phyloP scores from a whole-genome alignment of 2,329 filamentous ascomycete genomes.

The Alternaria arborescens region DNA sequence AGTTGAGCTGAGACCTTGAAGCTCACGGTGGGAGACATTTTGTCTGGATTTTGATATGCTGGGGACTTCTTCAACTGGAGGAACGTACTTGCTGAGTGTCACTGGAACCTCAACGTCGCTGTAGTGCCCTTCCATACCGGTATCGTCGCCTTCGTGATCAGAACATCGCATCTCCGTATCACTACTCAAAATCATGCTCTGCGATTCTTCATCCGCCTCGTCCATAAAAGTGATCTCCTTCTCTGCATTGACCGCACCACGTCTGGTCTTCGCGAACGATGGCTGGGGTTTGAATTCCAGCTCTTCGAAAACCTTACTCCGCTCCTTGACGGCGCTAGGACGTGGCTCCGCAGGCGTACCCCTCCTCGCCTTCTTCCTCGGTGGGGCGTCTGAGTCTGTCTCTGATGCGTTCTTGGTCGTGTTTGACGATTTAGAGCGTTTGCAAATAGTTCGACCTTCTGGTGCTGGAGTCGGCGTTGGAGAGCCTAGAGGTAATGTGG shows the following conservation, averaged over 20 bases:
- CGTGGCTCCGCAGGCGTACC: neutral
- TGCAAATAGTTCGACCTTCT: neutral
- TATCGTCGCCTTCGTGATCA: neutral
- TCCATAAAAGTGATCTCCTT: neutral
- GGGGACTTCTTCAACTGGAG: neutral
- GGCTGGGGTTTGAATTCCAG: too few species aligned
- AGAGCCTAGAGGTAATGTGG: neutral
- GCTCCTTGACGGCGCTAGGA: neutral
- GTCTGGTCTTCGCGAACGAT: neutral
- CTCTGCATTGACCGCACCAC: neutral
- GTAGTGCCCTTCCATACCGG: neutral
- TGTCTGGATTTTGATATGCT: neutral
- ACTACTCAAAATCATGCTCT: neutral
- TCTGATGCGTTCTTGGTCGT: conserved; percentile 7
- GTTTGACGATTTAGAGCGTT: neutral
- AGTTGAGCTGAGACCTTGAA: neutral
- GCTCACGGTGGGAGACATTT: neutral
- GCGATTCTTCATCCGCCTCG: too few species aligned
- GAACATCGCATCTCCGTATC: neutral
- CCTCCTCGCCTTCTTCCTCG: conserved; percentile 17
- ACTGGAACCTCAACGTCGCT: neutral
- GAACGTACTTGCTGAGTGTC: neutral
- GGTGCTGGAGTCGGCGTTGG: neutral
- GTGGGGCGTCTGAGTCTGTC: conserved; percentile 7
- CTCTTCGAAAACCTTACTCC: neutral